Conservation (phyloP, 1,284 basidiomycete genomes). For the Mycosarcoma mackinlayi region DNA sequence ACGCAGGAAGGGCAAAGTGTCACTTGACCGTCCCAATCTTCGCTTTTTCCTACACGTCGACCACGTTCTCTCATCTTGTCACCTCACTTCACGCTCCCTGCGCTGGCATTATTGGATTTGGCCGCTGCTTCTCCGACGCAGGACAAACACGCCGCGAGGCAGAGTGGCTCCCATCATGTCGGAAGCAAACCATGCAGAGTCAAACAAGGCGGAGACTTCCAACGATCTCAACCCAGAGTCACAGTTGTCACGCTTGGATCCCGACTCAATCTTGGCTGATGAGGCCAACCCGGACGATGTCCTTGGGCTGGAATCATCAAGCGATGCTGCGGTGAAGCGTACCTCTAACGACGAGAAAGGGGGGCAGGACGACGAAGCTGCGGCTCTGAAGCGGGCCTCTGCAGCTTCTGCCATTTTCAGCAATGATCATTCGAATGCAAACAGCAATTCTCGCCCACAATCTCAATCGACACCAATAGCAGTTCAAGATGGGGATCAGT, state of each 20-base stretch:
- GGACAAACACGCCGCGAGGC: background rate
- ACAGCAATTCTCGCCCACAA: conserved; percentile 14
- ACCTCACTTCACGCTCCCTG: background rate
- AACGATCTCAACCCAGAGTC: conserved; percentile 24
- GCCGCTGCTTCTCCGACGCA: conserved; percentile 4
- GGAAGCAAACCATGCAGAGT: conserved; percentile 18
- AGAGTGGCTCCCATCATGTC: conserved; percentile 19
- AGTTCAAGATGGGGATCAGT: conserved; percentile 15
- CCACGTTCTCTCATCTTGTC: background rate
- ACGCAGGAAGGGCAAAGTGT: background rate
- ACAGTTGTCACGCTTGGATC: conserved; percentile 47
- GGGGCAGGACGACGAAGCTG: conserved; percentile 11
- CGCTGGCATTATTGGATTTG: too few relatives aligned
- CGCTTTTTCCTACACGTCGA: background rate
- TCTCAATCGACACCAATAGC: conserved; percentile 9
- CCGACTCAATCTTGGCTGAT: conserved; percentile 59
- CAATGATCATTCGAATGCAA: conserved; percentile 14
- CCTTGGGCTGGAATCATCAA: conserved; percentile 51
- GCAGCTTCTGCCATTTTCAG: conserved; percentile 47
- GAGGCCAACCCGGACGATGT: conserved; percentile 56
- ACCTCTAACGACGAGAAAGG: background rate
- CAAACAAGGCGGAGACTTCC: conserved; percentile 6
- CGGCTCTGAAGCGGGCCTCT: conserved; percentile 31
- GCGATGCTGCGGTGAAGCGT: conserved; percentile 26
- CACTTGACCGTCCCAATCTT: background rate